Percentiles rank a stretch among this genome's conserved stretches.
Conservation (phyloP, 257 asterid species). For the Solanum peruvianum region DNA sequence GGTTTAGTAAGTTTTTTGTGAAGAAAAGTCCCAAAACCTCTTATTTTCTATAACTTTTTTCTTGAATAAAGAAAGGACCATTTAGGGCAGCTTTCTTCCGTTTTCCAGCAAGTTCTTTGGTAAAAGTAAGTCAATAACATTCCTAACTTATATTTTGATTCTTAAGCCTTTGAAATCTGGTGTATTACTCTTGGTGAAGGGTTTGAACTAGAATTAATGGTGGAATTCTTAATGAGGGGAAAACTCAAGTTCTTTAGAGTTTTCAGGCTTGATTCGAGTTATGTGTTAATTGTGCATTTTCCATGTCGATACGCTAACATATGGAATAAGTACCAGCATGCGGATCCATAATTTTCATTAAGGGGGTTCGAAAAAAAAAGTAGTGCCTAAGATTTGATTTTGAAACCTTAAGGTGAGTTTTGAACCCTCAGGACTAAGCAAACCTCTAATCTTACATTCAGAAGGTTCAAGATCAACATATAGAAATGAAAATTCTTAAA, state of each 20-base stretch:
- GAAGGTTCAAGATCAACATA: no score
- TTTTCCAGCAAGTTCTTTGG: not conserved
- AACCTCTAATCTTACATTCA: no score
- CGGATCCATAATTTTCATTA: no score
- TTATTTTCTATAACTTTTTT: no score
- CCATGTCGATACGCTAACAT: not conserved
- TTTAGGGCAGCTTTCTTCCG: not conserved
- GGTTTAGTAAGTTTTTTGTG: not conserved
- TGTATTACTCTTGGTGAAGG: not conserved
- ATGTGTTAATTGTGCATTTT: not conserved
- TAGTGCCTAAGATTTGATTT: no score
- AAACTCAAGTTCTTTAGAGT: not conserved
- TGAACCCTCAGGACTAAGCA: no score
- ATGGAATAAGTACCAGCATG: not conserved
- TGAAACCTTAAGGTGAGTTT: no score
- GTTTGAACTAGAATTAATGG: not conserved
- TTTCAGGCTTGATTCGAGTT: not conserved
- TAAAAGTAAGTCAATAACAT: not conserved
- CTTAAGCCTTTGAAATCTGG: not conserved
- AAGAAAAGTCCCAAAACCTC: not conserved
- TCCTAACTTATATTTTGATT: not conserved
- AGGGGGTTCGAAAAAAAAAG: no score
- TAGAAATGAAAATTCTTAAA: no score
- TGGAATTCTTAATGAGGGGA: not conserved
- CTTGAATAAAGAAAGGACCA: not conserved